Base-by-base conservation (phyloP, 139 green algal species). In the Auxenochlorella protothecoides region DNA sequence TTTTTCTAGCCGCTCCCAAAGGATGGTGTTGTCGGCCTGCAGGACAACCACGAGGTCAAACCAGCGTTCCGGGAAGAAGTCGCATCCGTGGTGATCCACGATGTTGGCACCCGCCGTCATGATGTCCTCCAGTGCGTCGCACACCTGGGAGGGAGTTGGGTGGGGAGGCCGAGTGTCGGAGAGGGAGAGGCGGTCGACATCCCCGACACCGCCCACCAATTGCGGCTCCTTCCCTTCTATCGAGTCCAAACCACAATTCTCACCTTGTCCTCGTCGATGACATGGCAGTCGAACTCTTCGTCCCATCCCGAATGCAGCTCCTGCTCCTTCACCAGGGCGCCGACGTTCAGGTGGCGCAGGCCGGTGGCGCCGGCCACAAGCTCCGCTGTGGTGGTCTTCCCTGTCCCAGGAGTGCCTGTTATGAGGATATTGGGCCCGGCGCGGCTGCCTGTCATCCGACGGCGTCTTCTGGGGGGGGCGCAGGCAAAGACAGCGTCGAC, bases 21-120 rank as follows among this genome's bases (percentile, higher is more conserved):
- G 81, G 5, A 92, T 63, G 0, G 81, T 84, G 75, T 96, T 99
- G 80, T 98, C 89, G 16, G 88, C 91, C 75, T 94, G 89, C 65
- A 99, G 81, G 16, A 98, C 91, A 3, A 97, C 76, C 2, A 99
- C 92, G 55, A 97, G 77, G 73, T 98, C 91, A 79, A 98, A 98
- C 92, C 92, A 99, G 59, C 95, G 78, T 64, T 98, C 95, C 9
- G 95, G 95, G 74, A 98, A 99, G 60, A 99, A 95, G 74, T 99
- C 95, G 79, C 92, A 98, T 62, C 82, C 81, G 80, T 99, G 95
- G 74, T 98, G 89, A 76, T 99, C 95, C 16, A 99, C 87, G 2
- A 99, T 66, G 67, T 76, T 82, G 65, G 91, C 94, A 5, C 94
- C 94, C 27, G 82, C 79, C 0, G 44, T 76, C 74, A 98, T 73